Conservation (phyloP, 2,329 filamentous ascomycete species). For the Aureobasidium sp. region DNA sequence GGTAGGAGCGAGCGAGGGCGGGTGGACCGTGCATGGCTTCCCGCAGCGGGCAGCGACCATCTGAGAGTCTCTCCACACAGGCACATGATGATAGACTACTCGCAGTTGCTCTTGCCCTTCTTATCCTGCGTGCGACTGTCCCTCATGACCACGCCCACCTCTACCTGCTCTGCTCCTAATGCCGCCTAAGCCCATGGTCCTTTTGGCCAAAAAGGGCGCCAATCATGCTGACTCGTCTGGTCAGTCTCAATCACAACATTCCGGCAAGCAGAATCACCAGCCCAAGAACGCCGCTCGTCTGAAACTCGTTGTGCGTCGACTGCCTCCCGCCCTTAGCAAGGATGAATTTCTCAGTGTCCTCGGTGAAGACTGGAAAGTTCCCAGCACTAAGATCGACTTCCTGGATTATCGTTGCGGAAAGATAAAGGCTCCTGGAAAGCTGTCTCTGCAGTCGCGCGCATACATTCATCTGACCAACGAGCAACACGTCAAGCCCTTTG, state of each 20-base stretch:
- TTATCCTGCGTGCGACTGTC: background rate
- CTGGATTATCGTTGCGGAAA: slow-evolving; percentile 66
- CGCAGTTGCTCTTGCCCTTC: background rate
- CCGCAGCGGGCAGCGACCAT: background rate
- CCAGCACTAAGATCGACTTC: slow-evolving; percentile 82
- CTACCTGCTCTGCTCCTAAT: background rate
- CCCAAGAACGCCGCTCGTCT: slow-evolving; percentile 52
- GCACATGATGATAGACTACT: background rate
- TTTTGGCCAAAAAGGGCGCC: slow-evolving; percentile 12
- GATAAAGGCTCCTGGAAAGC: slow-evolving; percentile 80
- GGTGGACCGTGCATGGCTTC: slow-evolving; percentile 1
- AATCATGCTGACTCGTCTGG: background rate
- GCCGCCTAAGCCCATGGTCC: slow-evolving; percentile 12
- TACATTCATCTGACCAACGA: slow-evolving; percentile 76
- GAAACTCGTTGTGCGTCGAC: slow-evolving; percentile 76
- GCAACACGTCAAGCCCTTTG: slow-evolving; percentile 59
- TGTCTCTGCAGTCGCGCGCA: slow-evolving; percentile 70
- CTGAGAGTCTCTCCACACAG: background rate
- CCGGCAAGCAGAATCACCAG: slow-evolving; percentile 9
- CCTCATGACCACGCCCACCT: slow-evolving; percentile 1
- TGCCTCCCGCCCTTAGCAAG: slow-evolving; percentile 79
- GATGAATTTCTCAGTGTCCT: slow-evolving; percentile 65
- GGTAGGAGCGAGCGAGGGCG: background rate
- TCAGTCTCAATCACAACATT: background rate
- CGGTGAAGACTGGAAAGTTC: slow-evolving; percentile 72